A percentile compares a stretch with the other conserved stretches of the same genome.
Conservation (phyloP, 352 stramenopile genomes). For the Stramenopiles sp. region DNA sequence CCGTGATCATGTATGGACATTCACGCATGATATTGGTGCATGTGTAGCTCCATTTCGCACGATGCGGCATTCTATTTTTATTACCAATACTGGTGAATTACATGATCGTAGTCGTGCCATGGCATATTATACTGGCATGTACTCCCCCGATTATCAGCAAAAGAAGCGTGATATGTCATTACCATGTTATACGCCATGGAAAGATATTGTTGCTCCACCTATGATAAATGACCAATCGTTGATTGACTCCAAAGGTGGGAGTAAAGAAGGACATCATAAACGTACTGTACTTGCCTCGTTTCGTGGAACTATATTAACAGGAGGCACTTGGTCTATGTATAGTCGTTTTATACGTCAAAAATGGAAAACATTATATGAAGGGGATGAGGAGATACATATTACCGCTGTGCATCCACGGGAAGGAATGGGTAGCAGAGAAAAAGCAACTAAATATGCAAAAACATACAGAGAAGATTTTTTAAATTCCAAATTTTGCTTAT, state of each 20-base stretch:
- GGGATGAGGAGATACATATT: neutral
- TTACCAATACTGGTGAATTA: neutral
- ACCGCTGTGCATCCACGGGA: neutral
- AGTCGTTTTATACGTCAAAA: neutral
- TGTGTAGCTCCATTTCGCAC: neutral
- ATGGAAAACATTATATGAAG: neutral
- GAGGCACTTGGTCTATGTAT: neutral
- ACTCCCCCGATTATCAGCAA: neutral
- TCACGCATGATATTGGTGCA: neutral
- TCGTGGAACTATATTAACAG: neutral
- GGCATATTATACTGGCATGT: neutral
- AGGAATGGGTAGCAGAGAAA: neutral
- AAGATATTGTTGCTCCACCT: neutral
- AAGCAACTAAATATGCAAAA: neutral
- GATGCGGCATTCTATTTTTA: neutral
- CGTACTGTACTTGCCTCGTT: neutral
- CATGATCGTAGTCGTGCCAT: neutral
- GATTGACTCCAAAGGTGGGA: neutral
- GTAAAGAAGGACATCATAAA: neutral
- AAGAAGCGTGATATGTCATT: neutral
- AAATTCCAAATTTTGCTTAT: constrained; percentile 2
- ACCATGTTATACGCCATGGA: neutral
- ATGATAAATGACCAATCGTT: neutral
- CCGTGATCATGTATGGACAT: neutral
- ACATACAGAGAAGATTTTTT: constrained; percentile 1